A percentile compares a stretch with the other conserved stretches of the same genome.
Conservation (phyloP, 805 yeast genomes). For the Cyberlindnera euphorbiiphila region DNA sequence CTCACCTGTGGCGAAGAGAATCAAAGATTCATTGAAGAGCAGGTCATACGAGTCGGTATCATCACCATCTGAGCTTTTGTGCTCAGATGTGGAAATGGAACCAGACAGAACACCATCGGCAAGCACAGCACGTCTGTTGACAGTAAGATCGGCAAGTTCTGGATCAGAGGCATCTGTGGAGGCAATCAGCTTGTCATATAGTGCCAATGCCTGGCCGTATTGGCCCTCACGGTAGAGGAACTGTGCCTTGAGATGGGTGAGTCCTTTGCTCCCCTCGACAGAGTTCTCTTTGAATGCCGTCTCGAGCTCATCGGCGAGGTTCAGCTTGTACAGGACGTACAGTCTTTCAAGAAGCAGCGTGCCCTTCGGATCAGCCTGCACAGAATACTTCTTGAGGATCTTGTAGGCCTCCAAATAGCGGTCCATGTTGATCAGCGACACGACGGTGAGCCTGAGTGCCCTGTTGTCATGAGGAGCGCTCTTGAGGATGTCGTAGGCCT, state of each 20-base stretch:
- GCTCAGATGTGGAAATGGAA: slow-evolving; percentile 16
- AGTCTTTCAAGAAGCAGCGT: slow-evolving; percentile 49
- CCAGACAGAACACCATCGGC: slow-evolving; percentile 38
- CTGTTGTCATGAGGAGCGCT: slow-evolving; percentile 26
- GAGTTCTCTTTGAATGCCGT: slow-evolving; percentile 23
- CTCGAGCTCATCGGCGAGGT: slow-evolving; percentile 32
- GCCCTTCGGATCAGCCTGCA: slow-evolving; percentile 32
- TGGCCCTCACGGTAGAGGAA: slow-evolving; percentile 49
- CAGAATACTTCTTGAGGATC: slow-evolving; percentile 34
- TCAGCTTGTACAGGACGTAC: slow-evolving; percentile 59
- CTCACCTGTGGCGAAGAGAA: slow-evolving; percentile 43
- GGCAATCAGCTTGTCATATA: slow-evolving; percentile 46
- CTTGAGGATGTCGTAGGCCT: slow-evolving; percentile 26
- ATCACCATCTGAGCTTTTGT: slow-evolving; percentile 7
- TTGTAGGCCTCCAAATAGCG: slow-evolving; percentile 50
- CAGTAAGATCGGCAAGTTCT: slow-evolving; percentile 50
- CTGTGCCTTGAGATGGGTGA: slow-evolving; percentile 50
- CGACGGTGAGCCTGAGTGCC: slow-evolving; percentile 45
- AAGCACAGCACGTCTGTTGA: slow-evolving; percentile 66
- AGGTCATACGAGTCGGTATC: slow-evolving; percentile 49
- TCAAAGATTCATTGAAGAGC: slow-evolving; percentile 60
- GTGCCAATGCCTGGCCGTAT: slow-evolving; percentile 42
- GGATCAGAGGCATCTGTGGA: slow-evolving; percentile 32
- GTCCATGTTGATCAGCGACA: slow-evolving; percentile 63
- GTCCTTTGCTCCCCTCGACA: slow-evolving; percentile 33